Base-by-base conservation (phyloP, 2,329 filamentous ascomycete genomes). In the Lasiodiplodia theobromae region DNA sequence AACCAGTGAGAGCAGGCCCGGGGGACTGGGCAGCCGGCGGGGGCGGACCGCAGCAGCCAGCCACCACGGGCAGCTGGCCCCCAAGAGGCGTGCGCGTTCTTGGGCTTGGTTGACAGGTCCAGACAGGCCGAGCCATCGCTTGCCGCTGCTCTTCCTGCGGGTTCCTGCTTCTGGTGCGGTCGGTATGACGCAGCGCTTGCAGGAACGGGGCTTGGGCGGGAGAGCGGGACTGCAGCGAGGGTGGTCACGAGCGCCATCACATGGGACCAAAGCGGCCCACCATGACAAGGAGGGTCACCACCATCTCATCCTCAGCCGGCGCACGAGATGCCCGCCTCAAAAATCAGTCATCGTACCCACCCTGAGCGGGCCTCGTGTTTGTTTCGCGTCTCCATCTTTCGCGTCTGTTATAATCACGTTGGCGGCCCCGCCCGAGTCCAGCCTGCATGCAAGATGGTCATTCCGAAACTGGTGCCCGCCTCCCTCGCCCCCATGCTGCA, bases 1-100 rank as follows among this genome's bases (percentile, higher is more conserved):
- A 1, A 28, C 12, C 51, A 23, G 51, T 10, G 25, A 53, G 21
- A 28, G 51, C 58, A 31, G 40, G 25, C 38, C 58, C 58, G 58
- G 40, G 12, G 23, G 40, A 34, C 25, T 37, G 60, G 60, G 28
- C 40, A 23, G 58, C 47, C 44, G 44, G 44, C 44, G 60, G 60
- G 60, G 47, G 60, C 60, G 60, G 60, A 37, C 60, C 60, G 60
- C 60, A 64, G 60, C 60, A 64, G 60, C 60, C 60, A 64, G 60
- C 60, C 60, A 64, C 60, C 60, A 18, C 60, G 28, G 52, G 60
- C 44, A 31, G 60, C 47, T 21, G 31, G 44, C 60, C 60, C 60
- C 60, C 44, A 53, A 23, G 18, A 12, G 44, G 60, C 44, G 58
- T 52, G 60, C 60, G 60, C 60, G 60, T 52, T 31, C 23, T 16